Evolutionary conservation across 2,329 filamentous ascomycete species (phyloP), one percentile per base, ranked within the genome.

Genomic region (Westerdykella aurantiaca): DNA sequence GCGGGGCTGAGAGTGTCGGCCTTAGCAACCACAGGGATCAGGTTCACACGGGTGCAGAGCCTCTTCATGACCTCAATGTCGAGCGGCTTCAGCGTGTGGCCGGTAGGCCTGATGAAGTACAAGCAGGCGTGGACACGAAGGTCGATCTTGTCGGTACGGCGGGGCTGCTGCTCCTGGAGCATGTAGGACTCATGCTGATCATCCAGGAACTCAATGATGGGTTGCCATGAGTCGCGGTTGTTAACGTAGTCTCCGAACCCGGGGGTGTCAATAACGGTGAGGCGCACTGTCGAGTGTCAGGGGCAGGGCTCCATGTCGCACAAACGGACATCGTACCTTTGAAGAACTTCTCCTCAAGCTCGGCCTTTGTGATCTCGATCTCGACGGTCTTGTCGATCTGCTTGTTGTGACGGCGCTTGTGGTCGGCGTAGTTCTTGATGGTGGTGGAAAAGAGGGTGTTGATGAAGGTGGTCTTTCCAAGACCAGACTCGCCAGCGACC

Each of bases 31-130:
- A 98, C 93, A 53, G 93, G 93, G 55, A 98, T 98, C 69, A 98
- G 74, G 76, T 98, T 98, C 71, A 98, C 93, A 67, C 93, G 87
- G 47, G 93, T 93, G 79, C 88, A 95, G 53, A 98, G 81, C 67
- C 93, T 86, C 83, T 97, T 98, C 93, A 98, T 98, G 50, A 98
- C 93, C 77, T 98, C 93, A 63, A 98, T 98, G 69, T 98, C 93
- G 52, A 98, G 80, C 47, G 93, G 93, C 83, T 98, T 98, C 62
- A 98, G 75, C 58, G 91, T 96, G 79, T 98, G 93, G 67, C 93
- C 94, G 44, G 93, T 98, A 46, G 93, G 93, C 68, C 94, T 85
- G 72, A 98, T 97, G 75, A 98, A 98, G 82, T 98, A 98, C 69
- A 98, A 73, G 74, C 93, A 98, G 56, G 91, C 86, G 71, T 98